Base-by-base conservation (phyloP, 1,284 basidiomycete genomes). In the Trichosporon ovoides region DNA sequence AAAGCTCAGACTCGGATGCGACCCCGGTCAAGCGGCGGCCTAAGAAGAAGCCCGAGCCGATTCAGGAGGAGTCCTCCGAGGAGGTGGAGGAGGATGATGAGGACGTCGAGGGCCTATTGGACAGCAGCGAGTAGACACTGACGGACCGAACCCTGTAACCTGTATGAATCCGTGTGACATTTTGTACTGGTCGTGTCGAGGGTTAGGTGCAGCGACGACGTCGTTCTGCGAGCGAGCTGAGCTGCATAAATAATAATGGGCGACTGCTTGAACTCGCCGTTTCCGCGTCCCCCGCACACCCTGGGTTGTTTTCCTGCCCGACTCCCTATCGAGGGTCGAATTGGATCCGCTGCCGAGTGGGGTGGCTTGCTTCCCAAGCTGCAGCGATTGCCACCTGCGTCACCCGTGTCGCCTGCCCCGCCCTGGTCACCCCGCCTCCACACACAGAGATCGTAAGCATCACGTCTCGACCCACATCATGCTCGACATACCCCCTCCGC, bases 71-170 rank as follows among this genome's bases (percentile, higher is more conserved):
- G 19, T 55, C 43, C 7, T n/a, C 28, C 6, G 56, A 57, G 22
- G 49, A 12, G 13, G 13, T 16, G 35, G 55, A 57, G 22, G 46
- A 37, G 19, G 50, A 55, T 7, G 61, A 59, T 33, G 59, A 63
- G 16, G 64, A 65, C 55, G 66, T 66, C 13, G 66, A 67, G 33
- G 56, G 56, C 18, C 61, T 66, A 56, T 52, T 66, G 22, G 64
- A 64, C 24, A 59, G 62, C 24, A 59, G 57, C 16, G 61, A 61
- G 36, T 52, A 14, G 49, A 31, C 24, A 31, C 28, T 31, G 9
- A 31, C 28, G 28, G 14, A 5, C 9, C 7, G 36, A 38, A 53
- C 16, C 38, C 38, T 40, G 22, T n/a, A 31, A 48, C 43, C 43
- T 48, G 43, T 48, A 48, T 48, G 43, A 31, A 48, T 31, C 28